phyloP scores from a whole-genome alignment of 495 filamentous ascomycete genomes.

The Aspergillus avenaceus region DNA sequence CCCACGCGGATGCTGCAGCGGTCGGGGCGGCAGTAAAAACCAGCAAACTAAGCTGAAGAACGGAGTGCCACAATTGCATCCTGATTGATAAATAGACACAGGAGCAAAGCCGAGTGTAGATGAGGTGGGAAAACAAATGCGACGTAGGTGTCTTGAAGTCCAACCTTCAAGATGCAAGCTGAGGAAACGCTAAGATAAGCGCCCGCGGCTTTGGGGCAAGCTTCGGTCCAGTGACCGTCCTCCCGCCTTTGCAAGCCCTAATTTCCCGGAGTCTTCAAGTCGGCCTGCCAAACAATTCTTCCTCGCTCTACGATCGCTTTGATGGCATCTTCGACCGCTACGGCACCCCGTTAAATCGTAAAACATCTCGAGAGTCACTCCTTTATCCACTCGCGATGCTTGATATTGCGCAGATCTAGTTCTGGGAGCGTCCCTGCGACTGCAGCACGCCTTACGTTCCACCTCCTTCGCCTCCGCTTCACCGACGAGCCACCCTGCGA shows the following conservation, averaged over 20 bases:
- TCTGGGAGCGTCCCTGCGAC: slow-evolving; percentile 13
- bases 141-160: background rate
- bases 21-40: slow-evolving; percentile 34
- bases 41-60: slow-evolving; percentile 37
- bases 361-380: slow-evolving; percentile 8
- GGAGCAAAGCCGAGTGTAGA: slow-evolving; percentile 9
- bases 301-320: slow-evolving; percentile 2
- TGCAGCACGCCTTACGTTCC: slow-evolving; percentile 15
- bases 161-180: background rate
- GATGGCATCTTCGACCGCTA: slow-evolving; percentile 1
- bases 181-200: slow-evolving; percentile 19
- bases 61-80: slow-evolving; percentile 42
- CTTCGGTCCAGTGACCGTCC: slow-evolving; percentile 27
- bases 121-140: background rate
- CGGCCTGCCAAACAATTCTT: slow-evolving; percentile 21
- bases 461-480: slow-evolving; percentile 17
- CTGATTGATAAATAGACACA: slow-evolving; percentile 12
- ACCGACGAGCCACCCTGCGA: slow-evolving; percentile 12
- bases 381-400: slow-evolving; percentile 9
- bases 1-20: slow-evolving; percentile 71
- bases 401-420: slow-evolving; percentile 6
- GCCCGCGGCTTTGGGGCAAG: slow-evolving; percentile 24
- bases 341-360: background rate
- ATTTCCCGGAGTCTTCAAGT: slow-evolving; percentile 26
- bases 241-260: slow-evolving; percentile 29